Evolutionary conservation across 352 stramenopile genomes (phyloP).

Genomic region (Phytophthora brassicae): DNA sequence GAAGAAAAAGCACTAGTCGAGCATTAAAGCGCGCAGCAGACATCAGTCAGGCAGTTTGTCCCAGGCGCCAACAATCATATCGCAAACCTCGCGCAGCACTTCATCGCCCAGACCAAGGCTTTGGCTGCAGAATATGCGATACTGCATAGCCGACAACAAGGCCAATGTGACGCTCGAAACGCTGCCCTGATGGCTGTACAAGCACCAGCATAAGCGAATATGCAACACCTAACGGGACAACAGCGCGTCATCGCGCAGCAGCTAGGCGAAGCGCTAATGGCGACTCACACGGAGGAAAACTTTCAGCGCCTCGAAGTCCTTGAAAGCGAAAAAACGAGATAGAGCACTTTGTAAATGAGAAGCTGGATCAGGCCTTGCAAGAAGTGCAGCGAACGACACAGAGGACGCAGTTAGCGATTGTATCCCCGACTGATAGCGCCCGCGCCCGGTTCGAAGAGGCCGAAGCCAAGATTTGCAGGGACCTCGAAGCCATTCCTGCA

Average conservation of each 20-base stretch:
- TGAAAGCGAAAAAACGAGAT: too few relatives aligned
- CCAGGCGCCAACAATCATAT: background rate
- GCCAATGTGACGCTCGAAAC: background rate
- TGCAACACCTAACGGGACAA: background rate
- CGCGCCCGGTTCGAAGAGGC: background rate
- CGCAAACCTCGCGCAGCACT: background rate
- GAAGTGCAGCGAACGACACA: too few relatives aligned
- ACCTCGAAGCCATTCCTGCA: background rate
- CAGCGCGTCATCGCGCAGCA: background rate
- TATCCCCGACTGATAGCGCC: background rate
- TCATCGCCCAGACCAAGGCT: background rate
- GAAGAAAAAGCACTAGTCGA: background rate
- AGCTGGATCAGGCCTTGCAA: too few relatives aligned
- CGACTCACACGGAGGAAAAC: background rate
- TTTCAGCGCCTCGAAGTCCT: too few relatives aligned
- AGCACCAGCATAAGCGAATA: background rate
- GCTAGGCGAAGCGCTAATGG: background rate
- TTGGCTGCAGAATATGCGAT: background rate
- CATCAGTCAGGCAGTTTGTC: background rate
- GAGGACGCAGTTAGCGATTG: too few relatives aligned
- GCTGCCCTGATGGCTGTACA: background rate
- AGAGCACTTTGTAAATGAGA: too few relatives aligned
- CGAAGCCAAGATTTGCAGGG: background rate
- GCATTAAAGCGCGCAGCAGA: background rate
- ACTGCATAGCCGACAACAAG: background rate